phyloP scores from a whole-genome alignment of 2,329 filamentous ascomycete genomes.

The Microascus cirrosus region DNA sequence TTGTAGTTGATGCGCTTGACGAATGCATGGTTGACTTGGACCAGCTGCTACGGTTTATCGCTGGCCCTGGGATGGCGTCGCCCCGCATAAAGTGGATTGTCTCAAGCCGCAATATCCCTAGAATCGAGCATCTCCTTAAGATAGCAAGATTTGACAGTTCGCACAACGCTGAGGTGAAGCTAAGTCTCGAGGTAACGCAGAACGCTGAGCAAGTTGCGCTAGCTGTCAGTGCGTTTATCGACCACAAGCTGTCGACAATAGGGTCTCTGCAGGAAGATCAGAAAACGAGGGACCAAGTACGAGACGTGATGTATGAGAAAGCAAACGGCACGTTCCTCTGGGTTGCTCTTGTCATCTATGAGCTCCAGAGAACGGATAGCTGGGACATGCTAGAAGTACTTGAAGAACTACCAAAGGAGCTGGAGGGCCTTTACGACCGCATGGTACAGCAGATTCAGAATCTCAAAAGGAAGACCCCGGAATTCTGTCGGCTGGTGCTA shows the following conservation, averaged over 20 bases:
- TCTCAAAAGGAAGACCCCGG: conserved; percentile 12
- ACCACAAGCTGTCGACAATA: conserved; percentile 17
- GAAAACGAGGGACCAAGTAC: conserved; percentile 3
- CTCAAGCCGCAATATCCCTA: conserved; percentile 27
- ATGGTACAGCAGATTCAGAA: conserved; percentile 23
- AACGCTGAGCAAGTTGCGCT: conserved; percentile 19
- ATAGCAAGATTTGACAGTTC: neutral
- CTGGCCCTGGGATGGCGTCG: no score
- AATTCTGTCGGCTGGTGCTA: conserved; percentile 22
- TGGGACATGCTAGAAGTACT: conserved; percentile 10
- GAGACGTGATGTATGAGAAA: conserved; percentile 14
- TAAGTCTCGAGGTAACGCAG: conserved; percentile 13
- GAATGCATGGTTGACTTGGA: no score
- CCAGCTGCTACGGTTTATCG: no score
- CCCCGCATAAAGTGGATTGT: conserved; percentile 29
- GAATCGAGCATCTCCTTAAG: conserved; percentile 18
- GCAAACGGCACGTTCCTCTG: conserved; percentile 26
- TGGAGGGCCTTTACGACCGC: conserved; percentile 22
- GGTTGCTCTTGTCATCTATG: conserved; percentile 16
- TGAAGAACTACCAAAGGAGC: conserved; percentile 18
- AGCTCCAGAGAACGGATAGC: neutral
- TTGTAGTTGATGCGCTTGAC: no score
- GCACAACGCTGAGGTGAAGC: neutral
- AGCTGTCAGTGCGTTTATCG: conserved; percentile 23
- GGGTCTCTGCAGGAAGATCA: conserved; percentile 2